These are phyloP conservation scores for Dactylis glomerata DNA, from an alignment of 176 grass and related monocot genomes.

Conservation along the genomic window DNA sequence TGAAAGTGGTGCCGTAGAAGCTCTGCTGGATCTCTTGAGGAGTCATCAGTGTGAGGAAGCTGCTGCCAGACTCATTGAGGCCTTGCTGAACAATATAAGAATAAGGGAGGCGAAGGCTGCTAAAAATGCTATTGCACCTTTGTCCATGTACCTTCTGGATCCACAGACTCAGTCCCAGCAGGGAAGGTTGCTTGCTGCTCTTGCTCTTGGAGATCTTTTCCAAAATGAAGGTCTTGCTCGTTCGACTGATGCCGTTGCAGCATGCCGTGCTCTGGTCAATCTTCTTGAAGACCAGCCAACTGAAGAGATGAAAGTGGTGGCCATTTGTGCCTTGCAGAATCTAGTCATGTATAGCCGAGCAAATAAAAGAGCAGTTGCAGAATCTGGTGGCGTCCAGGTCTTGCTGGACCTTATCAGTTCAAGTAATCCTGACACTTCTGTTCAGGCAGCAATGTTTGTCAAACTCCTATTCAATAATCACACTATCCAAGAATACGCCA, in stretches of 20 bases:
- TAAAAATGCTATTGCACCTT: constrained; percentile 95
- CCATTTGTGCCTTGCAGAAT: constrained; percentile 97
- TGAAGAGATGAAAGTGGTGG: constrained; percentile 99
- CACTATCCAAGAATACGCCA: constrained; percentile 98
- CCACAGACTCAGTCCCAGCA: constrained; percentile 98
- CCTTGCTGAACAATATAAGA: constrained; percentile 95
- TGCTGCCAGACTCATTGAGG: constrained; percentile 94
- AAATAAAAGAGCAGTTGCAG: constrained; percentile 99
- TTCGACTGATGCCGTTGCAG: constrained; percentile 87
- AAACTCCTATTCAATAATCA: constrained; percentile 98
- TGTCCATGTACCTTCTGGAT: constrained; percentile 99
- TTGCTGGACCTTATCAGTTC: constrained; percentile 96
- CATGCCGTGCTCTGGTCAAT: constrained; percentile 95
- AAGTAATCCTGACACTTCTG: constrained; percentile 98
- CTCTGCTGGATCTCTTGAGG: constrained; percentile 78
- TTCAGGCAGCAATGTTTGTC: constrained; percentile 99
- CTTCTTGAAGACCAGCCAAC: constrained; percentile 99
- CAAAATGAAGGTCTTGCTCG: constrained; percentile 96
- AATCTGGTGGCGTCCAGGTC: constrained; percentile 98
- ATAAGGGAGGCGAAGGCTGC: constrained; percentile 96
- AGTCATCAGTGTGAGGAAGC: constrained; percentile 99
- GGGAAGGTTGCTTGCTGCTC: constrained; percentile 93
- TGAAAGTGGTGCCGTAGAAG: constrained; percentile 96
- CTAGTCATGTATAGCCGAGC: constrained; percentile 95
- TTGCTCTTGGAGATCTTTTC: constrained; percentile 98